phyloP scores from a whole-genome alignment of 73 alveolate species.

The Durusdinium trenchii region DNA sequence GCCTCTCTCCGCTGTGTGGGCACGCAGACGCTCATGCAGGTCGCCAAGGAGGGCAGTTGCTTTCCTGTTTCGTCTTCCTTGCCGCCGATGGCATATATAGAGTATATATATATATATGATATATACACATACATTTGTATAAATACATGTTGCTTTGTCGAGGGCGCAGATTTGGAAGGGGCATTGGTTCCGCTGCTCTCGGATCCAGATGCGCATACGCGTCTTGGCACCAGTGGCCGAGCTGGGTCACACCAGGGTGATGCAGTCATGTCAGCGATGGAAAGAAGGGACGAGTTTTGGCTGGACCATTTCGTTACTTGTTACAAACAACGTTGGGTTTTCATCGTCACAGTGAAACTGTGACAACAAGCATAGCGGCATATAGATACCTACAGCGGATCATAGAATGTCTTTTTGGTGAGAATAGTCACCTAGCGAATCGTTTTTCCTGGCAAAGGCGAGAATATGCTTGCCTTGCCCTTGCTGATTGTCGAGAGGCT shows the following conservation, averaged over 20 bases:
- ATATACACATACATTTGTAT: background rate
- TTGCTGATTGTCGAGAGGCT: slow-evolving; percentile 45
- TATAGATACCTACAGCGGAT: no score
- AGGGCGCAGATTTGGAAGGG: slow-evolving; percentile 66
- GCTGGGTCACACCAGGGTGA: no score
- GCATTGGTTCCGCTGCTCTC: slow-evolving; percentile 46
- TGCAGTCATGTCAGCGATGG: no score
- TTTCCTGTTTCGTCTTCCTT: background rate
- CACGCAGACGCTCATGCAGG: slow-evolving; percentile 59
- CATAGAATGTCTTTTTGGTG: no score
- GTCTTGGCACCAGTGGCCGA: slow-evolving; percentile 26
- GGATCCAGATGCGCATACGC: slow-evolving; percentile 54
- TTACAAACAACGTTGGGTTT: no score
- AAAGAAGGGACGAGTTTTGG: background rate
- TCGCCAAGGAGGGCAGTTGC: slow-evolving; percentile 37
- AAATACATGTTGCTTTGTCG: background rate
- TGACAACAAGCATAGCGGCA: no score
- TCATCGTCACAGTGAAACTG: no score
- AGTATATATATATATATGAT: background rate
- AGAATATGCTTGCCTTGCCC: slow-evolving; percentile 61
- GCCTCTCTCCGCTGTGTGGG: slow-evolving; percentile 70
- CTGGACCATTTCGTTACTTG: background rate
- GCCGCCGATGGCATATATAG: background rate
- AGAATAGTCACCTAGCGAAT: background rate
- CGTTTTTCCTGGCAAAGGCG: background rate